Percentiles rank a stretch among this genome's conserved stretches.
These are phyloP conservation scores for Keithomyces neogunnii DNA, from an alignment of 2,329 filamentous ascomycete genomes.

Conservation along the genomic window DNA sequence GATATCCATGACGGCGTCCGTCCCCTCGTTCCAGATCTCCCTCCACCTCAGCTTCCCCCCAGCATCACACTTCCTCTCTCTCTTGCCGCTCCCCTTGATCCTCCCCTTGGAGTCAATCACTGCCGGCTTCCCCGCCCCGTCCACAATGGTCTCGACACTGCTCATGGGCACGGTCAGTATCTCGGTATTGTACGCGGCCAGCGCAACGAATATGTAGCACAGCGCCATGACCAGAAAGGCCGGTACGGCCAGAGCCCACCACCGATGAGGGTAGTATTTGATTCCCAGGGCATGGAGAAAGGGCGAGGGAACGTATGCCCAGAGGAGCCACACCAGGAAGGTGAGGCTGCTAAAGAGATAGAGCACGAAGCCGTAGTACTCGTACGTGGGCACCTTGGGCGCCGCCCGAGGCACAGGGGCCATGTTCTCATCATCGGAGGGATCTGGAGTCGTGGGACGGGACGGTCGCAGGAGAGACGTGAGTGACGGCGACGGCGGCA, in stretches of 20 bases:
- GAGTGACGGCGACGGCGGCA: slow-evolving; percentile 85
- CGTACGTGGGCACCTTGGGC: slow-evolving; percentile 96
- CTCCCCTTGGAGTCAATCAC: slow-evolving; percentile 65
- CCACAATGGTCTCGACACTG: slow-evolving; percentile 82
- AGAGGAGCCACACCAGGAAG: slow-evolving; percentile 66
- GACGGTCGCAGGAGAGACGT: slow-evolving; percentile 87
- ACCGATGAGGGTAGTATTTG: slow-evolving; percentile 92
- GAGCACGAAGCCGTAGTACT: slow-evolving; percentile 97
- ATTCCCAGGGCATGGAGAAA: slow-evolving; percentile 91
- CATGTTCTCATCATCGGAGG: slow-evolving; percentile 79
- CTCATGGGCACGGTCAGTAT: slow-evolving; percentile 74
- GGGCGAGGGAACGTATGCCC: slow-evolving; percentile 86
- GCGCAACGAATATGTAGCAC: slow-evolving; percentile 87
- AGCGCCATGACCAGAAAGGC: slow-evolving; percentile 82
- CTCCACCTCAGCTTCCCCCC: slow-evolving; percentile 57
- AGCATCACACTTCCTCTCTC: slow-evolving; percentile 27
- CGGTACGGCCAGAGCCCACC: slow-evolving; percentile 93
- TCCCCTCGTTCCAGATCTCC: slow-evolving; percentile 80
- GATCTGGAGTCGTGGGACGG: slow-evolving; percentile 87
- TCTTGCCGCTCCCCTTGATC: slow-evolving; percentile 28
- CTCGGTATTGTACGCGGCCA: slow-evolving; percentile 84
- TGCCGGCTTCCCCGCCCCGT: slow-evolving; percentile 80
- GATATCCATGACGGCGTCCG: slow-evolving; percentile 95
- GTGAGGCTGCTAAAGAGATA: slow-evolving; percentile 81
- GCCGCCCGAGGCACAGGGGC: slow-evolving; percentile 78